Percentiles rank a stretch among this genome's conserved stretches.
Conservation (phyloP, 768 basidiomycete genomes). For the Naganishia friedmannii region DNA sequence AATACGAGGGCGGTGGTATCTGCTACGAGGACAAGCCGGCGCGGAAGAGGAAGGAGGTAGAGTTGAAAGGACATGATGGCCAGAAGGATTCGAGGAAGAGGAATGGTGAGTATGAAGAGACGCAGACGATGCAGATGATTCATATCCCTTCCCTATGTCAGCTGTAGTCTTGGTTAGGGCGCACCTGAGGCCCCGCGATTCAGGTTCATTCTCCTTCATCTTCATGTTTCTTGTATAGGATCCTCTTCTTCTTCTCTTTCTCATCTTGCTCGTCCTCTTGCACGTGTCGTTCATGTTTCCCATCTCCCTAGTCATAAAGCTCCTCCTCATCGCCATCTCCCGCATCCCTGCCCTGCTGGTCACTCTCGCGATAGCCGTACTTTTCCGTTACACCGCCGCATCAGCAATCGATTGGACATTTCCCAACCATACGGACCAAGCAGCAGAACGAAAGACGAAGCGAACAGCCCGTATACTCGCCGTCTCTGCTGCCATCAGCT, state of each 20-base stretch:
- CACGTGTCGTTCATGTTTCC: too few relatives aligned
- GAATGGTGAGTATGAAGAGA: neutral
- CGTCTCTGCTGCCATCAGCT: too few relatives aligned
- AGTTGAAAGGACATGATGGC: constrained; percentile 35
- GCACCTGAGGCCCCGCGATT: neutral
- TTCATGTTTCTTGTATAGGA: too few relatives aligned
- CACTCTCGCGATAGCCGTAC: neutral
- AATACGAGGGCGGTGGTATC: constrained; percentile 46
- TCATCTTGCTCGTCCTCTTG: too few relatives aligned
- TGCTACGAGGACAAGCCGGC: constrained; percentile 45
- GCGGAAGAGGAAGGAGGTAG: constrained; percentile 44
- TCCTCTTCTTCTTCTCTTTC: too few relatives aligned
- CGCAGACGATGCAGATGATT: neutral
- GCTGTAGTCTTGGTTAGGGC: constrained; percentile 5
- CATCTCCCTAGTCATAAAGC: too few relatives aligned
- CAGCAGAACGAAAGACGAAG: too few relatives aligned
- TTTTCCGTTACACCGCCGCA: neutral
- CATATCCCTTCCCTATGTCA: neutral
- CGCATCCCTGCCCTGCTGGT: neutral
- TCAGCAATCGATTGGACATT: neutral
- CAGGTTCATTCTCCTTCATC: too few relatives aligned
- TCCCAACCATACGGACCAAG: neutral
- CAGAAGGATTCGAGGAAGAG: neutral
- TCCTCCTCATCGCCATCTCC: neutral
- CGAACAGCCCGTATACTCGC: too few relatives aligned